Evolutionary conservation across 2,329 filamentous ascomycete genomes (phyloP).

Genomic region (Trichophyton verrucosum): DNA sequence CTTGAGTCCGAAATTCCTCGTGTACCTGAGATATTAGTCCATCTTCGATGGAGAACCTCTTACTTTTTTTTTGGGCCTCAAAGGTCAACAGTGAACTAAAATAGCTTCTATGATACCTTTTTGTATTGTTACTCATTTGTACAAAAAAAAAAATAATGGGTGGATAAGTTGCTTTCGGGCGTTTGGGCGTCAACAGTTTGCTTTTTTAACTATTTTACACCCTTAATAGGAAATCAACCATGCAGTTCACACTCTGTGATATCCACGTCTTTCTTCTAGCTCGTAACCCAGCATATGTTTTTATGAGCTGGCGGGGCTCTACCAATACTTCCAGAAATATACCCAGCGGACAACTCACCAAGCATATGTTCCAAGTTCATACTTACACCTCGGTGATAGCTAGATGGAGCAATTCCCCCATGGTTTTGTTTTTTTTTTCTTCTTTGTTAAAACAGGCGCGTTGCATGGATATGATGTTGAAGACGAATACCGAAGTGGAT

Average conservation of each 20-base stretch:
- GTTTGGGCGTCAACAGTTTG: slow-evolving; percentile 1
- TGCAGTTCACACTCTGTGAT: background rate
- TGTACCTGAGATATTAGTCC: background rate
- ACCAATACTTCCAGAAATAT: background rate
- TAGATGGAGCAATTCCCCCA: background rate
- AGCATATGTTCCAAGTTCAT: background rate
- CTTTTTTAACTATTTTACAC: background rate
- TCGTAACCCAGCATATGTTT: background rate
- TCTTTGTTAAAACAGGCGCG: too few species aligned
- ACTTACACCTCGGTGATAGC: background rate
- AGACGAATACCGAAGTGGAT: background rate
- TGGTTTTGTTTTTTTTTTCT: background rate
- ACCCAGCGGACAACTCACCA: background rate
- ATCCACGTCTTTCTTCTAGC: background rate
- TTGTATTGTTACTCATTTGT: background rate
- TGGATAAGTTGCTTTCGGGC: background rate
- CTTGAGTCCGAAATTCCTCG: background rate
- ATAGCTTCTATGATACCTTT: background rate
- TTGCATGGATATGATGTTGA: background rate
- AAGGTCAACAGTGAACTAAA: background rate
- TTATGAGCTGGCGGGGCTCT: background rate
- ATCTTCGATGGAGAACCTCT: background rate
- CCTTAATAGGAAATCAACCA: background rate
- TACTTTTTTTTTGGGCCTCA: background rate
- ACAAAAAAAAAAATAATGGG: background rate